Evolutionary conservation across 495 filamentous ascomycete genomes (phyloP).

Genomic region (Aspergillus affinis): DNA sequence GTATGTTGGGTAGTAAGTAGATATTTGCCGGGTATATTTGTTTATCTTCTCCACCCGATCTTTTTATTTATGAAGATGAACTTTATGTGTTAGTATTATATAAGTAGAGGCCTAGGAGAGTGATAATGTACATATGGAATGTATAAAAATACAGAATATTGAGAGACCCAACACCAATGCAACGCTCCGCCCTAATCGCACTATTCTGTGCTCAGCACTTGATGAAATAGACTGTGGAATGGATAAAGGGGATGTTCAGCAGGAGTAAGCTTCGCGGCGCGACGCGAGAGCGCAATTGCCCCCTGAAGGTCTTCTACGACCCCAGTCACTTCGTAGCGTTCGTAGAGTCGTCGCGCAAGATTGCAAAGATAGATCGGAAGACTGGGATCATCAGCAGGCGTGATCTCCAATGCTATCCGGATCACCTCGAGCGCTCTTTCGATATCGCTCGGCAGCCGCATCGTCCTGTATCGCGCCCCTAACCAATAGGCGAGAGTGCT

Average conservation of each 20-base stretch:
- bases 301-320: not conserved
- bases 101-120: too few species aligned
- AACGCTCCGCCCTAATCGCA: not conserved
- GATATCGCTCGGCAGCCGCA: not conserved
- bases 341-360: slow-evolving; percentile 1
- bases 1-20: too few species aligned
- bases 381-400: slow-evolving; percentile 1
- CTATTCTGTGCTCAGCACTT: not conserved
- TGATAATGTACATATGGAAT: too few species aligned
- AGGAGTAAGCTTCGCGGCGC: not conserved
- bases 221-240: not conserved
- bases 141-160: not conserved
- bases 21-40: too few species aligned
- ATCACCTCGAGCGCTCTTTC: not conserved
- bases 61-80: too few species aligned
- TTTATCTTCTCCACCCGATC: too few species aligned
- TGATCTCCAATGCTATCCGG: not conserved
- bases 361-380: slow-evolving; percentile 3
- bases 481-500: slow-evolving; percentile 2
- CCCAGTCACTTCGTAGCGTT: not conserved
- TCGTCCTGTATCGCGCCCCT: not conserved
- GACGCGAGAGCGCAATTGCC: not conserved
- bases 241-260: not conserved
- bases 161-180: not conserved
- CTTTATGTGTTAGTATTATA: too few species aligned